These are phyloP conservation scores for Mangifera indica DNA, from an alignment of 345 rosid genomes.

Conservation along the genomic window DNA sequence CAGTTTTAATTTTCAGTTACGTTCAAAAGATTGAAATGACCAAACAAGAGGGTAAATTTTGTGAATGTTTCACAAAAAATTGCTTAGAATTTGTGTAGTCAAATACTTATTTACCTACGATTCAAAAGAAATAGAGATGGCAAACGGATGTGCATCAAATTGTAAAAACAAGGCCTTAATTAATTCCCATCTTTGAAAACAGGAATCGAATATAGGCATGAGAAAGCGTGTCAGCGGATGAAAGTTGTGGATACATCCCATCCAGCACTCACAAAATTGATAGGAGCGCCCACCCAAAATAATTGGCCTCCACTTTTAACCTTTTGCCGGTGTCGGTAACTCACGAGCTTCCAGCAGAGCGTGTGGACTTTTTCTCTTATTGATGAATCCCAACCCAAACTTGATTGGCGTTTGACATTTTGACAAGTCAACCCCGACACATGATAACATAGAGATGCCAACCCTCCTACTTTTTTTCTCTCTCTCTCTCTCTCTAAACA, in stretches of 20 bases:
- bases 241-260: not conserved
- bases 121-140: too few species aligned
- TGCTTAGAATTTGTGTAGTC: too few species aligned
- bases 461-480: slow-evolving; percentile 1
- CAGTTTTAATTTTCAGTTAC: too few species aligned
- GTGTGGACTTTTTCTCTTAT: slow-evolving; percentile 36
- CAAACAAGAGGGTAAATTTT: too few species aligned
- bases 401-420: slow-evolving; percentile 47
- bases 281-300: slow-evolving; percentile 23
- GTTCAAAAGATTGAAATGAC: too few species aligned
- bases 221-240: not conserved
- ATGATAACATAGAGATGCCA: slow-evolving; percentile 66
- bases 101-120: too few species aligned
- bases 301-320: slow-evolving; percentile 23
- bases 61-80: too few species aligned
- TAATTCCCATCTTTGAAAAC: too few species aligned
- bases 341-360: slow-evolving; percentile 26
- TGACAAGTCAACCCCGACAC: slow-evolving; percentile 47
- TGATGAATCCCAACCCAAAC: not conserved
- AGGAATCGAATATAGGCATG: not conserved
- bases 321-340: slow-evolving; percentile 40
- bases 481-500: not conserved
- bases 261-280: slow-evolving; percentile 10
- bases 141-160: too few species aligned
- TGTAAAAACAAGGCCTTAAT: too few species aligned